Percentiles rank a stretch among this genome's conserved stretches.
Evolutionary conservation across 257 asterid genomes (phyloP).

Genomic region (Solanum tarapatanum): DNA sequence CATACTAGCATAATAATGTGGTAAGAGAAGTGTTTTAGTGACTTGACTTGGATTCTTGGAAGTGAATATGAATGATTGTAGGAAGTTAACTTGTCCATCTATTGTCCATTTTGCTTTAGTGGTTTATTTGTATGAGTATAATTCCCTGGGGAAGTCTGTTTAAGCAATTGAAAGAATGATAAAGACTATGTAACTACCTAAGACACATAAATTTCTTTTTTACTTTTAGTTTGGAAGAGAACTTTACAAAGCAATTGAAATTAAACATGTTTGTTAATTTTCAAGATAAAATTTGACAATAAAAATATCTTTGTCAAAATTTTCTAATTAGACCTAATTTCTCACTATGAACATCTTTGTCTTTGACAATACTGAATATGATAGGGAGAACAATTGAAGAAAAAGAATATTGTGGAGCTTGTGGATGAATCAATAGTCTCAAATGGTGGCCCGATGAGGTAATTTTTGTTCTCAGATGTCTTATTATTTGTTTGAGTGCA

Average conservation of each 20-base stretch:
- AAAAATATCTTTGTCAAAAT: neutral
- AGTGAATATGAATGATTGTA: neutral
- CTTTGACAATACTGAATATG: neutral
- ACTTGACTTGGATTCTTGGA: neutral
- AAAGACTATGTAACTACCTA: neutral
- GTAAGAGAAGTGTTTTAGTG: neutral
- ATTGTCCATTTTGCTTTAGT: neutral
- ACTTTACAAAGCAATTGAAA: neutral
- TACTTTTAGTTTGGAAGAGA: neutral
- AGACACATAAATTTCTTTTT: neutral
- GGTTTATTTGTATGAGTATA: neutral
- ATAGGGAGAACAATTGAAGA: slow-evolving; percentile 79
- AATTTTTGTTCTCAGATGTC: slow-evolving; percentile 1
- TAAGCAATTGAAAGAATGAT: neutral
- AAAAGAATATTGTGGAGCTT: slow-evolving; percentile 23
- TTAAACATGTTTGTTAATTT: neutral
- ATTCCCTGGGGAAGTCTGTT: neutral
- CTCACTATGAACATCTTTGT: neutral
- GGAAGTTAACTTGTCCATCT: neutral
- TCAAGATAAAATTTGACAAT: neutral
- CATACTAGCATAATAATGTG: neutral
- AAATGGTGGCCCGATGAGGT: slow-evolving; percentile 29
- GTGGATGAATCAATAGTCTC: slow-evolving; percentile 40
- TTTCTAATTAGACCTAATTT: neutral
- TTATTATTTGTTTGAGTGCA: neutral